Base-by-base conservation (phyloP, 345 rosid genomes). In the Cardamine chenopodiifolia region DNA sequence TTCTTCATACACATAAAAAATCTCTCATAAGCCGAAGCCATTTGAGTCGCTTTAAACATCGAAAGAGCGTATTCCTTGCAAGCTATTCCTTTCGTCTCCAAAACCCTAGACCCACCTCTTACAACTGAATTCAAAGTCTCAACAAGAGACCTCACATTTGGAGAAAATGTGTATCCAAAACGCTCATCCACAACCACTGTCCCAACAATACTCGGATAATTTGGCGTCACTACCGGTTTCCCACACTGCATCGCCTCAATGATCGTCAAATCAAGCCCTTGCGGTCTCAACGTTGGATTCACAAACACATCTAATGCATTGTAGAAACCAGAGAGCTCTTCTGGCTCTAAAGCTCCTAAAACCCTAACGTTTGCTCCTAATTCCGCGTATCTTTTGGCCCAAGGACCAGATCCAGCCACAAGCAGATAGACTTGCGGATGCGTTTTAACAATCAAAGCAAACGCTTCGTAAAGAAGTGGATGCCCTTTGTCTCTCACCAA, bases 401-500 rank as follows among this genome's bases (percentile, higher is more conserved):
- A 87, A 14, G 91, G 96, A 39, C 96, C 97, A 23, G 90, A 81
- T 9, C 92, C 97, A 17, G 89, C 91, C 6, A 92, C 93, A 7
- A 92, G 77, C 3, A 87, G 71, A 35, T 52, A 82, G 2, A 86
- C 84, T 32, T 76, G 77, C 0, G 87, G 85, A 64, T 84, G 66
- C 5, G 32, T 62, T 72, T 71, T 77, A 6, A 50, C 44, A 53
- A 89, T 72, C 66, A 62, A 37, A 1, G 85, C 80, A 37, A 92
- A 83, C 18, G 91, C 90, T 79, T 90, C 85, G 1, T 82, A 68
- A 8, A 88, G 82, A 40, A 90, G 82, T 1, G 90, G 91, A 68
- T 88, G 97, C 15, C 96, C 96, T 68, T 90, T 88, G 75, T 89
- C 96, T 62, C 86, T 78, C 60, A 89, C 92, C 72, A 92, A 80